Conservation (phyloP, 2,329 filamentous ascomycete genomes). For the Ceratocystis destructans region DNA sequence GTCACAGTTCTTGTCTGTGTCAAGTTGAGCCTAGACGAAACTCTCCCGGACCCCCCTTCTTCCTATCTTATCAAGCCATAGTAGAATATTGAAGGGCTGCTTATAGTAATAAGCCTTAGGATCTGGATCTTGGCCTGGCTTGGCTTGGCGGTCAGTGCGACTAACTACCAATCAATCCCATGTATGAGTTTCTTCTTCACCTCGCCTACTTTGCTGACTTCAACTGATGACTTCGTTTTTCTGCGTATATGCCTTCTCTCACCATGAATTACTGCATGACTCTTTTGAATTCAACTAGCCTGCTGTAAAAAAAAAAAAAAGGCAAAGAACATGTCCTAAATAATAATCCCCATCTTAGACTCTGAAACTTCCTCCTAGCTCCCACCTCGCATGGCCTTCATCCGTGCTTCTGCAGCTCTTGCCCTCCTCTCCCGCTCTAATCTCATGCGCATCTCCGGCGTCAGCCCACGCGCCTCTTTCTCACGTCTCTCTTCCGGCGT, state of each 20-base stretch:
- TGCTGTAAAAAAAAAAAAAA: neutral
- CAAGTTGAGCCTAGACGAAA: constrained; percentile 1
- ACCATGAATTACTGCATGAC: too few relatives aligned
- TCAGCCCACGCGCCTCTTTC: constrained; percentile 73
- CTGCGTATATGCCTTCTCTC: too few relatives aligned
- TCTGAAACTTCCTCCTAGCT: neutral
- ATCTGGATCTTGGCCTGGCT: too few relatives aligned
- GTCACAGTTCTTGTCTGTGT: constrained; percentile 3
- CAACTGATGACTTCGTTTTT: too few relatives aligned
- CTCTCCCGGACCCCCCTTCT: neutral
- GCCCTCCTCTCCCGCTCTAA: constrained; percentile 82
- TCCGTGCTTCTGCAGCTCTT: constrained; percentile 77
- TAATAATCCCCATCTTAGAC: neutral
- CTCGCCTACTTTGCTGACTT: too few relatives aligned
- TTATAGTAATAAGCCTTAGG: neutral
- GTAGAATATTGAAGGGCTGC: neutral
- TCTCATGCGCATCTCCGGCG: constrained; percentile 70
- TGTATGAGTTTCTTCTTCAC: too few relatives aligned
- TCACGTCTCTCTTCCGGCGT: constrained; percentile 68
- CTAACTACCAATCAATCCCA: too few relatives aligned
- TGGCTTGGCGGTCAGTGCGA: too few relatives aligned
- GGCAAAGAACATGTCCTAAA: neutral
- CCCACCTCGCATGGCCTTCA: constrained; percentile 50
- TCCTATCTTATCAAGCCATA: neutral
- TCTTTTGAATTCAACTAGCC: too few relatives aligned